These are phyloP conservation scores for Populus hybrid DNA, from an alignment of 441 rosid species.

Conservation along the genomic window DNA sequence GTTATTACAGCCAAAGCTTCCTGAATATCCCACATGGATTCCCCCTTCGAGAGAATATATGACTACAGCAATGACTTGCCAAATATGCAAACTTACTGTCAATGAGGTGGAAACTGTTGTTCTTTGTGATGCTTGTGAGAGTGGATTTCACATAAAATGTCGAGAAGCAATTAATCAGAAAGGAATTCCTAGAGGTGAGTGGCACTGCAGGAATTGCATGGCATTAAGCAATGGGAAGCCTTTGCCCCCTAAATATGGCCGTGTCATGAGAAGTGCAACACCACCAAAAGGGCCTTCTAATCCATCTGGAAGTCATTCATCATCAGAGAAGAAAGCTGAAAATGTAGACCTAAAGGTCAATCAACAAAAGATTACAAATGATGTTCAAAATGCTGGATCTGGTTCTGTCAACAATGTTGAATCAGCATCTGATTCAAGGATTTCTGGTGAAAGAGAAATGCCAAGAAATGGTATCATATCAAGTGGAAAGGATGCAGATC, in stretches of 20 bases:
- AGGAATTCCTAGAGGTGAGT: slow-evolving; percentile 78
- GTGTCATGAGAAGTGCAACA: slow-evolving; percentile 66
- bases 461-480: slow-evolving; percentile 27
- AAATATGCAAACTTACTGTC: slow-evolving; percentile 56
- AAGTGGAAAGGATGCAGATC: slow-evolving; percentile 29
- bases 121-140: slow-evolving; percentile 93
- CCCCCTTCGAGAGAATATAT: slow-evolving; percentile 97
- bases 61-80: slow-evolving; percentile 71
- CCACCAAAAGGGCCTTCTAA: slow-evolving; percentile 54
- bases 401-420: slow-evolving; percentile 26
- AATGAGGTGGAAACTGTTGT: slow-evolving; percentile 78
- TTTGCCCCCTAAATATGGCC: slow-evolving; percentile 88
- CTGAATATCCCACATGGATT: slow-evolving; percentile 76
- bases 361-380: slow-evolving; percentile 42
- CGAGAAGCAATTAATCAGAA: slow-evolving; percentile 58
- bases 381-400: slow-evolving; percentile 31
- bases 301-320: slow-evolving; percentile 46
- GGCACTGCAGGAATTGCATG: slow-evolving; percentile 89
- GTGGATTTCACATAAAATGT: slow-evolving; percentile 89
- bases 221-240: slow-evolving; percentile 78
- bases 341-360: slow-evolving; percentile 36
- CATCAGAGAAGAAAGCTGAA: slow-evolving; percentile 54
- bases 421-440: slow-evolving; percentile 34
- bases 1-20: slow-evolving; percentile 61
- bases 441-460: slow-evolving; percentile 32